A percentile compares a stretch with the other conserved stretches of the same genome.
These are phyloP conservation scores for Kurtzmaniella cleridarum DNA, from an alignment of 805 yeast genomes.

Conservation along the genomic window DNA sequence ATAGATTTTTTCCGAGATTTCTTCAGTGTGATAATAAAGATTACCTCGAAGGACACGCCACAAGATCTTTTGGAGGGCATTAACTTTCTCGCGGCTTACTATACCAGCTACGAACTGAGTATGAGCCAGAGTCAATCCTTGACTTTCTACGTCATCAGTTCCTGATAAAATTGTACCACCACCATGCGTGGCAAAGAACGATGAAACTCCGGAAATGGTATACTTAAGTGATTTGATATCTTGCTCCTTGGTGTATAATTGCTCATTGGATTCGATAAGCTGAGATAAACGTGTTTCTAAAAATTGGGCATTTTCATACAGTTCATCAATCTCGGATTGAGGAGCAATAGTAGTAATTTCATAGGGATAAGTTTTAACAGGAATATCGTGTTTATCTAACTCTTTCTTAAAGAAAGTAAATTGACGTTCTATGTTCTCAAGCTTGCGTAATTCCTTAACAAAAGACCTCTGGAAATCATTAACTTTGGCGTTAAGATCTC, in stretches of 20 bases:
- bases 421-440: slow-evolving; percentile 89
- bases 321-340: slow-evolving; percentile 67
- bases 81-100: slow-evolving; percentile 64
- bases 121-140: slow-evolving; percentile 16
- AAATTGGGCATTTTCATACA: slow-evolving; percentile 54
- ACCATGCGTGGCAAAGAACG: slow-evolving; percentile 30
- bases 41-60: slow-evolving; percentile 96
- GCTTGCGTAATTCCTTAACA: slow-evolving; percentile 77
- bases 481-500: slow-evolving; percentile 75
- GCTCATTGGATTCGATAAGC: slow-evolving; percentile 63
- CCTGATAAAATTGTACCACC: slow-evolving; percentile 15
- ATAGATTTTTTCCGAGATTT: slow-evolving; percentile 62
- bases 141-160: slow-evolving; percentile 34
- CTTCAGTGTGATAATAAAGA: slow-evolving; percentile 68
- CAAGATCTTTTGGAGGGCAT: slow-evolving; percentile 69
- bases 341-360: slow-evolving; percentile 22
- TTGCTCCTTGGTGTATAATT: slow-evolving; percentile 57
- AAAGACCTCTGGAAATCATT: slow-evolving; percentile 85
- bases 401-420: slow-evolving; percentile 39
- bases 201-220: slow-evolving; percentile 31
- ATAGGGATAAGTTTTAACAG: slow-evolving; percentile 22
- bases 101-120: slow-evolving; percentile 71
- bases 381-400: slow-evolving; percentile 45
- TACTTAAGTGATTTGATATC: slow-evolving; percentile 67
- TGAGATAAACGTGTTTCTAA: slow-evolving; percentile 73